Evolutionary conservation across 2,329 filamentous ascomycete species (phyloP).

Genomic region (Fusarium illudens): DNA sequence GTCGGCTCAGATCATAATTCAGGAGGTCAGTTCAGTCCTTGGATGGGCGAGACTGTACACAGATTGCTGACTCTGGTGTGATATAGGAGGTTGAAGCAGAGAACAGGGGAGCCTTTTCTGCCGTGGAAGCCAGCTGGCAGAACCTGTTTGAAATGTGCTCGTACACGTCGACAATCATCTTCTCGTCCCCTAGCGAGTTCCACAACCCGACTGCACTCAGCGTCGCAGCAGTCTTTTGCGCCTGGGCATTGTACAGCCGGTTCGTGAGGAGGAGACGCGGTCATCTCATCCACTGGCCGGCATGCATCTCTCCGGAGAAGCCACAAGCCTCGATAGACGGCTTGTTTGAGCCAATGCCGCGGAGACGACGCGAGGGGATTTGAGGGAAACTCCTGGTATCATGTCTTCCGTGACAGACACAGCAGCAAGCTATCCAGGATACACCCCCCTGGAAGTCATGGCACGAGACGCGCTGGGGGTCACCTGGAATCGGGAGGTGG

Average conservation of each 20-base stretch:
- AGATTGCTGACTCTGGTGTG: slow-evolving; percentile 6
- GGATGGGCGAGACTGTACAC: too few relatives aligned
- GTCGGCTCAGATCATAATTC: slow-evolving; percentile 66
- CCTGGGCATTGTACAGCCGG: slow-evolving; percentile 43
- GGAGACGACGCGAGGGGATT: slow-evolving; percentile 32
- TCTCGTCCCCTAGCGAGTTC: slow-evolving; percentile 70
- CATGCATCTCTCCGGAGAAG: slow-evolving; percentile 40
- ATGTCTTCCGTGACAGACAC: slow-evolving; percentile 20
- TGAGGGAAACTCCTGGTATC: slow-evolving; percentile 8
- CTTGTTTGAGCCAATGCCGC: slow-evolving; percentile 28
- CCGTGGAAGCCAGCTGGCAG: slow-evolving; percentile 73
- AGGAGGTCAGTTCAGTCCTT: slow-evolving; percentile 57
- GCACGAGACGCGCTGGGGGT: slow-evolving; percentile 40
- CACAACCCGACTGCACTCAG: slow-evolving; percentile 69
- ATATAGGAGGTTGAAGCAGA: slow-evolving; percentile 60
- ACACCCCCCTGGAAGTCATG: slow-evolving; percentile 6
- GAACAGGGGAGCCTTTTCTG: slow-evolving; percentile 73
- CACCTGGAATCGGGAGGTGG: slow-evolving; percentile 36
- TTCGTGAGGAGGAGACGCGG: slow-evolving; percentile 46
- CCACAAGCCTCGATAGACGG: slow-evolving; percentile 36
- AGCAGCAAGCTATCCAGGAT: background rate
- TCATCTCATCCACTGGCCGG: slow-evolving; percentile 46
- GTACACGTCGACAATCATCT: slow-evolving; percentile 71
- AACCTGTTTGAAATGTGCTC: slow-evolving; percentile 75
- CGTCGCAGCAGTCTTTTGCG: slow-evolving; percentile 56